Base-by-base conservation (phyloP, 371 early-diverging fungal genomes). In the Blastocladiella emersonii region DNA sequence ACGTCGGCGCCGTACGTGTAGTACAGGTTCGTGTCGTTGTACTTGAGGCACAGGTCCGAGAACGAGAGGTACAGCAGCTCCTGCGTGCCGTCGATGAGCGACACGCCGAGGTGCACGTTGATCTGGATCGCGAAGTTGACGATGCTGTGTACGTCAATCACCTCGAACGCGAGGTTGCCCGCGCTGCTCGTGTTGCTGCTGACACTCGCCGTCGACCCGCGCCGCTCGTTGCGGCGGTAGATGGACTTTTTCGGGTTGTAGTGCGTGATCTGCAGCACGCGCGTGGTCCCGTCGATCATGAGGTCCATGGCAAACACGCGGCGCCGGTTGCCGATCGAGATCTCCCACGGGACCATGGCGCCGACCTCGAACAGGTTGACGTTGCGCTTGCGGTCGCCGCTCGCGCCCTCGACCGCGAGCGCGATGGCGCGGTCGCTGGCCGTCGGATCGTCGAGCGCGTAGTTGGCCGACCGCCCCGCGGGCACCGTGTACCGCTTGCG, bases 381-480 rank as follows among this genome's bases (percentile, higher is more conserved):
- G 17, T 83, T 78, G 37, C 93, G 77, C 13, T 87, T 90, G 23
- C 8, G 8, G 57, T 57, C 23, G 63, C 84, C 81, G 8, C n/a
- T n/a, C n/a, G n/a, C n/a, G n/a, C n/a, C n/a, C n/a, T n/a, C n/a
- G n/a, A 89, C 84, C 34, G 72, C 75, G 34, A 95, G 59, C 23
- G 86, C 84, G 45, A 95, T 70, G 13, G 79, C 73, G 68, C 92
- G 94, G n/a, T 83, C 78, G 32, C 77, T 74, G 5, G 81, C 71
- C 13, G 89, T 84, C 25, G 98, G 98, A 64, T 83, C 73, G 66
- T 98, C 98, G 94, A 95, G 96, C 1, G 98, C 86, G 64, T 95
- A 98, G n/a, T 84, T 78, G 64, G 86, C 74, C 1, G 85, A 71
- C 66, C 82, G 75, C 17, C 83, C 82, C 0, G 86, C 73, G 30